Base-by-base conservation (phyloP, 768 basidiomycete species). In the Lentinula guzmanii region DNA sequence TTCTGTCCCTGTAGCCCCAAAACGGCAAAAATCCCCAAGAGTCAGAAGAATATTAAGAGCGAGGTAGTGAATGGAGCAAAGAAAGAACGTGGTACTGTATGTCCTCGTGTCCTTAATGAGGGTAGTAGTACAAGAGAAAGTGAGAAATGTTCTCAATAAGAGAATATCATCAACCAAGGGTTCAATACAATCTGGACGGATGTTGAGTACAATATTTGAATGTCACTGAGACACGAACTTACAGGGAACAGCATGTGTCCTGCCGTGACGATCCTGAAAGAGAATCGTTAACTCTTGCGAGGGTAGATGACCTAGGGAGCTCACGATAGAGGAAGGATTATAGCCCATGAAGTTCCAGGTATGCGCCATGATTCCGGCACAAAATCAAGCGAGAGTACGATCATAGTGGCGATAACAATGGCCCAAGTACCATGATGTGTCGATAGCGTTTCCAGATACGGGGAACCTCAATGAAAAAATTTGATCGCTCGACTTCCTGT, bases 391-490 rank as follows among this genome's bases (percentile, higher is more conserved):
- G 79, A 76, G 39, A 92, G 74, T 33, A 94, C 65, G 61, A 85
- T 71, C 70, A 93, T 86, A 48, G 71, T 77, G 8, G 73, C 78
- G 63, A 87, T 76, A 10, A 77, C 63, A 16, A 78, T 60, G 65
- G 85, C 75, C 51, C 86, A 21, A 90, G 60, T 18, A 82, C 61
- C 63, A 91, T 78, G 46, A 83, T 81, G 52, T 84, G 67, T 79
- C 89, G 86, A 76, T 91, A 95, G 3, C 92, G 87, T 64, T 85
- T 85, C 68, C 88, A 76, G 69, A 95, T 93, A 61, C 84, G 83
- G 1, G 94, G 94, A 11, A 94, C 85, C 71, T 96, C 93, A 60
- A 89, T 83, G 83, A 90, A 94, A 78, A 96, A 94, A 70, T 94
- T 95, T 5, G 89, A 91, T 52, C 84, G 80, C 72, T 94, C 88